A percentile compares a stretch with the other conserved stretches of the same genome.
Conservation (phyloP, 768 basidiomycete genomes). For the Pulveroboletus ravenelii region DNA sequence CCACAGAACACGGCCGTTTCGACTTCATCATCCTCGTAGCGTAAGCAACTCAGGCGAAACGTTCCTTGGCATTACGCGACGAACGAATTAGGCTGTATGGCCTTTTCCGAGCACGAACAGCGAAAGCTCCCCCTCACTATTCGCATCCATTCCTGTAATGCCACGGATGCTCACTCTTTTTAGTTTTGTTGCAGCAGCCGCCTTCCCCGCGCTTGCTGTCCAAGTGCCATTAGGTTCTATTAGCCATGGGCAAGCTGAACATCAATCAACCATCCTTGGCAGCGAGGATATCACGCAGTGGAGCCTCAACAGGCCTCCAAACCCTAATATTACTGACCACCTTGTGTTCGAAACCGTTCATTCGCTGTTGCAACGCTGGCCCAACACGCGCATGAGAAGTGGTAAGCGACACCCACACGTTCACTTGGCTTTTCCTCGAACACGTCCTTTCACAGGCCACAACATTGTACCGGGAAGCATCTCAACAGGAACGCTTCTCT, state of each 20-base stretch:
- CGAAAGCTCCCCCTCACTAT: not conserved
- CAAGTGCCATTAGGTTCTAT: constrained; percentile 9
- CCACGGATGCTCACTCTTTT: not conserved
- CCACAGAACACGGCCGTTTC: too few relatives aligned
- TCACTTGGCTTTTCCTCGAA: constrained; percentile 16
- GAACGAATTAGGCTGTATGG: too few relatives aligned
- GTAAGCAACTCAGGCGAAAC: too few relatives aligned
- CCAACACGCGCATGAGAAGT: constrained; percentile 44
- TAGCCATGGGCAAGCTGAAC: not conserved
- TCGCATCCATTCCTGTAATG: not conserved
- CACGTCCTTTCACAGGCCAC: constrained; percentile 14
- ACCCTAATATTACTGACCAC: constrained; percentile 25
- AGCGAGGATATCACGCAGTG: constrained; percentile 7
- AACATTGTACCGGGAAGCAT: constrained; percentile 31
- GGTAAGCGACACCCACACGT: constrained; percentile 22
- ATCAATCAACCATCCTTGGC: not conserved
- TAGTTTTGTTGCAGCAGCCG: not conserved
- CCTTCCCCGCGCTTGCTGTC: not conserved
- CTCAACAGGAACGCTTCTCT: constrained; percentile 34
- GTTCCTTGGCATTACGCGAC: too few relatives aligned
- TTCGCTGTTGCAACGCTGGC: constrained; percentile 39
- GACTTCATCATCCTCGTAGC: too few relatives aligned
- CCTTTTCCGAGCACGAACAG: not conserved
- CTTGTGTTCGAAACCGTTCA: constrained; percentile 24
- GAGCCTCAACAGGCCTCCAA: constrained; percentile 21